Base-by-base conservation (phyloP, 441 rosid genomes). In the Corymbia citriodora region DNA sequence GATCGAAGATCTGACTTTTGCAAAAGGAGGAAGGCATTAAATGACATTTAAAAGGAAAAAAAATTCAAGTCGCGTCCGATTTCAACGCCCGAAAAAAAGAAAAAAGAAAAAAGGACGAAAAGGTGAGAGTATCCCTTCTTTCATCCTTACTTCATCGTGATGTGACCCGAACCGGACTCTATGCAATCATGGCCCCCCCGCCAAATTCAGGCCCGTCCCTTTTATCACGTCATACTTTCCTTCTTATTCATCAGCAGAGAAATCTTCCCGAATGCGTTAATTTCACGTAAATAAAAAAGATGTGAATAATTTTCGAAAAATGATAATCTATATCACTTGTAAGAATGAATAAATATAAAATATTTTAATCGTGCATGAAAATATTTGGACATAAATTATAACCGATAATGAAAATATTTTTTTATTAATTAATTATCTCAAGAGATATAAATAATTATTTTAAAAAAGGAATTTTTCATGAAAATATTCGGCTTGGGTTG, bases 281-380 rank as follows among this genome's bases (percentile, higher is more conserved):
- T 68, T 68, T 68, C 45, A 5, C 10, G 12, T 31, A 68, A 70
- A 68, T 9, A 33, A 17, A 9, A 18, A 70, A 70, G 79, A 18
- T 3, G 11, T 31, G 45, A 15, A 3, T 7, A 10, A 10, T 59
- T 59, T 27, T 59, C 16, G 8, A 27, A 59, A 59, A 27, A 6
- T 6, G 12, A 61, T 61, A 14, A 61, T 27, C 27, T 61, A 27
- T 27, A 61, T 12, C 68, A 27, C 3, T 6, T 27, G 27, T 27
- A 12, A 61, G 12, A 61, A 61, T 61, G 12, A 2, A 11, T 1
- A 21, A 6, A 61, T 0, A 1, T 0, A 27, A 25, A 25, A 0
- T 25, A 59, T 25, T 59, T 25, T 6, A 1, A 59, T 25, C 11
- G 0, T 25, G 3, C 7, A 2, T 25, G 11, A 59, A 25, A 59